Evolutionary conservation across 2,329 filamentous ascomycete species (phyloP), one percentile per base, ranked within the genome.

Genomic region (Cladosporium sp.): DNA sequence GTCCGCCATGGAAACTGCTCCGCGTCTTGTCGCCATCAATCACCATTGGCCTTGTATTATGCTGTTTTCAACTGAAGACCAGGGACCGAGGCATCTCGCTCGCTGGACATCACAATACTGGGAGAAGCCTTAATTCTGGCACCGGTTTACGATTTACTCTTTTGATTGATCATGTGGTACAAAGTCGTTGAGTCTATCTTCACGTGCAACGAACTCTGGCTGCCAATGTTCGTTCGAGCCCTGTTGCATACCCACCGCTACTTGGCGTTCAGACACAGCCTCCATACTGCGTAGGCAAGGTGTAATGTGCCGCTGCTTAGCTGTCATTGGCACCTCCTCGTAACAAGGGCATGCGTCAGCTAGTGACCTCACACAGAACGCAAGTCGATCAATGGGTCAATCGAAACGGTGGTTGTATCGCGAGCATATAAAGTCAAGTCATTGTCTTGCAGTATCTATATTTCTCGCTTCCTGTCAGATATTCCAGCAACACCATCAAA

Each of bases 251-350:
- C 18, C 40, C 44, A 31, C 58, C 23, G 26, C 18, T 49, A 49
- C 60, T 62, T 62, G 60, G 60, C 60, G 3, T 29, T 8, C 26
- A 29, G 23, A 62, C 60, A 62, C 60, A 62, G 60, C 60, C 60
- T 62, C 49, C 6, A 40, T 53, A 49, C 31, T 62, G 60, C 60
- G 60, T 62, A 35, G 29, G 46, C 60, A 53, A 50, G 49, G 49
- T n/a, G 49, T 44, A 35, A 26, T n/a, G 53, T 40, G 46, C 60
- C 46, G 33, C 46, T 29, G 46, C 60, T 44, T 62, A 62, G 49
- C 60, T 62, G 33, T 53, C 33, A 49, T 62, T 55, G 49, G 60
- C 53, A 62, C 33, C 14, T 10, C 52, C 11, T 29, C 26, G 31
- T 28, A 16, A 31, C 18, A 60, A 33, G 57, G 40, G 40, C 21